Evolutionary conservation across 2,329 filamentous ascomycete genomes (phyloP).

Genomic region (Aspergillus ochraceoroseus): DNA sequence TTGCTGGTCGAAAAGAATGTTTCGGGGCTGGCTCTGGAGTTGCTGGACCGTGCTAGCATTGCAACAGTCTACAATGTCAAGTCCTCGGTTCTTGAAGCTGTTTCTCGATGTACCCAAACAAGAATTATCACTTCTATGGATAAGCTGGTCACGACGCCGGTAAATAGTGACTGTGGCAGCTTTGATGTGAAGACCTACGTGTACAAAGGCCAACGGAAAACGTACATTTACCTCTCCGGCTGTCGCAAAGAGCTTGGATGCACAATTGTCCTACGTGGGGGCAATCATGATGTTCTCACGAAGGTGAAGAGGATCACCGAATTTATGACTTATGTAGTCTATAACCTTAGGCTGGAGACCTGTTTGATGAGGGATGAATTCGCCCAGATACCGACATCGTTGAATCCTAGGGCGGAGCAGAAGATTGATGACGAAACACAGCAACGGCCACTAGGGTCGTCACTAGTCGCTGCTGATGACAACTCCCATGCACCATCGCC

Average conservation of each 20-base stretch:
- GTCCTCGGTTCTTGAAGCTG: slow-evolving; percentile 87
- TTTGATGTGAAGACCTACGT: slow-evolving; percentile 97
- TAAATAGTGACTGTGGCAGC: slow-evolving; percentile 72
- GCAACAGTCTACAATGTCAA: slow-evolving; percentile 97
- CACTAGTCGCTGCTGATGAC: slow-evolving; percentile 8
- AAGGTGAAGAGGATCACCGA: slow-evolving; percentile 91
- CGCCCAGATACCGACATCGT: slow-evolving; percentile 68
- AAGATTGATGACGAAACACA: slow-evolving; percentile 12
- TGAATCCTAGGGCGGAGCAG: slow-evolving; percentile 43
- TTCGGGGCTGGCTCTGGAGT: slow-evolving; percentile 82
- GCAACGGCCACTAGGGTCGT: slow-evolving; percentile 3
- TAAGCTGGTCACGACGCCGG: slow-evolving; percentile 72
- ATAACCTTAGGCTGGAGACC: slow-evolving; percentile 93
- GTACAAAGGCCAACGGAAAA: slow-evolving; percentile 78
- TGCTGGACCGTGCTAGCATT: slow-evolving; percentile 81
- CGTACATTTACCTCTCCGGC: slow-evolving; percentile 90
- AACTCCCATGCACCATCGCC: slow-evolving; percentile 7
- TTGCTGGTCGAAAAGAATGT: slow-evolving; percentile 91
- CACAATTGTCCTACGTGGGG: slow-evolving; percentile 86
- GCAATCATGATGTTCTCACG: slow-evolving; percentile 63
- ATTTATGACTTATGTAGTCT: slow-evolving; percentile 98
- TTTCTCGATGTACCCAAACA: slow-evolving; percentile 85
- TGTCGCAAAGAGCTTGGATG: slow-evolving; percentile 87
- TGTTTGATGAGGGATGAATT: slow-evolving; percentile 91
- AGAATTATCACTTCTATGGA: slow-evolving; percentile 92